A percentile compares a stretch with the other conserved stretches of the same genome.
Evolutionary conservation across 2,329 filamentous ascomycete species (phyloP).

Genomic region (Erysiphe neolycopersici): DNA sequence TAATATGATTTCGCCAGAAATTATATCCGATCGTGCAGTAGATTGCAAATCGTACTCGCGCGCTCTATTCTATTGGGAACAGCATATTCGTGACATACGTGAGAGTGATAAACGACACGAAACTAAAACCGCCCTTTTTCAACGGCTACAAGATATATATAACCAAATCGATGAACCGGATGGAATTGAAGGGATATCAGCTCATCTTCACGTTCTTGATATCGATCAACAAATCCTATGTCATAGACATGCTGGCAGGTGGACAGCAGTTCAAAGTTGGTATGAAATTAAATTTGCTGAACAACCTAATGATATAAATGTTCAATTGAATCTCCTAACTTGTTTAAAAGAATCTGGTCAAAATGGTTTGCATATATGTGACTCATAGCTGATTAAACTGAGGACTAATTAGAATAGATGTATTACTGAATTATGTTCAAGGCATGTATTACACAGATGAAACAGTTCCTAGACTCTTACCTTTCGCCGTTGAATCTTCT

Average conservation of each 20-base stretch:
- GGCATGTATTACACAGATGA: constrained; percentile 29
- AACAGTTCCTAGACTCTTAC: constrained; percentile 36
- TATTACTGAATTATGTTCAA: constrained; percentile 65
- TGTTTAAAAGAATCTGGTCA: constrained; percentile 92
- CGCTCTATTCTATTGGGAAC: constrained; percentile 83
- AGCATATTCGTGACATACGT: constrained; percentile 40
- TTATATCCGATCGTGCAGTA: constrained; percentile 63
- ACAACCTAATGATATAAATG: constrained; percentile 46
- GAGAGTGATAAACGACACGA: constrained; percentile 5
- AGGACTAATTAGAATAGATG: constrained; percentile 24
- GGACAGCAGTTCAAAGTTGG: constrained; percentile 91
- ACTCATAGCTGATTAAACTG: neutral
- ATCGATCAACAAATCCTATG: constrained; percentile 83
- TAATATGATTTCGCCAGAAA: constrained; percentile 37
- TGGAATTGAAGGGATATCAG: constrained; percentile 79
- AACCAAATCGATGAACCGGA: constrained; percentile 95
- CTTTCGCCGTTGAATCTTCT: constrained; percentile 71
- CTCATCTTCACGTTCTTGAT: constrained; percentile 62
- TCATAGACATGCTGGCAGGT: constrained; percentile 75
- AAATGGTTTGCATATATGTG: constrained; percentile 32
- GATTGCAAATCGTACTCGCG: constrained; percentile 83
- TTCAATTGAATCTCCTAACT: constrained; percentile 59
- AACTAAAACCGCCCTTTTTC: constrained; percentile 37
- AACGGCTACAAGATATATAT: constrained; percentile 76
- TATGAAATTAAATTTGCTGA: constrained; percentile 76